These are phyloP conservation scores for Agaricales sp. DNA, from an alignment of 1,284 basidiomycete genomes.

Conservation along the genomic window DNA sequence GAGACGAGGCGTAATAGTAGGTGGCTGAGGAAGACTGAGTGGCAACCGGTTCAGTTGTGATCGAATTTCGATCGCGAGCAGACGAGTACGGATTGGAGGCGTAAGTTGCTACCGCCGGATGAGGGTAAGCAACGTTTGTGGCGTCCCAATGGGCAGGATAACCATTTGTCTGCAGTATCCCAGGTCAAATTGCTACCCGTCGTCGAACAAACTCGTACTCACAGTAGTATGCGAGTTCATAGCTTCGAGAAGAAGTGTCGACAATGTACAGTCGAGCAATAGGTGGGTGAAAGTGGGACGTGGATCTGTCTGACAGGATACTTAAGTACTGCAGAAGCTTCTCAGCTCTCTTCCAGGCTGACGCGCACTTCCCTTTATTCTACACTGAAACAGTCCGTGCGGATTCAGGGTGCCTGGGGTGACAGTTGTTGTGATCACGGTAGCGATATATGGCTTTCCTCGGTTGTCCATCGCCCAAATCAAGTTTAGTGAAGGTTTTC, in stretches of 20 bases:
- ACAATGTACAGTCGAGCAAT: no score
- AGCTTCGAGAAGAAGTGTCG: no score
- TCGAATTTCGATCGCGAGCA: not conserved
- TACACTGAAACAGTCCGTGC: not conserved
- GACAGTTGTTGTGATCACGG: not conserved
- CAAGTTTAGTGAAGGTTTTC: not conserved
- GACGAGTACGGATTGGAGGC: not conserved
- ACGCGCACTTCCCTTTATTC: not conserved
- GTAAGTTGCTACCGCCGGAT: not conserved
- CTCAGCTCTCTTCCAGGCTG: not conserved
- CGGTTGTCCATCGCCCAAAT: not conserved
- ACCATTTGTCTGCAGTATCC: not conserved
- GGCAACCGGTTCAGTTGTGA: not conserved
- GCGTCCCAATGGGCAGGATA: not conserved
- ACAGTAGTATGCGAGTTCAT: not conserved
- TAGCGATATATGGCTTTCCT: not conserved
- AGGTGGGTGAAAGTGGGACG: no score
- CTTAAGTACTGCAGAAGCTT: not conserved
- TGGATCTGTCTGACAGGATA: not conserved
- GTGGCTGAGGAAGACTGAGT: not conserved
- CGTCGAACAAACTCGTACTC: not conserved
- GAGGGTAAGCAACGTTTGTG: not conserved
- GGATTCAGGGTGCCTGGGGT: not conserved
- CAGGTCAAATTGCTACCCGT: not conserved
- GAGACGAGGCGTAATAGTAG: not conserved